Conservation (phyloP, 2,329 filamentous ascomycete genomes). For the Aspergillus fumigatiaffinis region DNA sequence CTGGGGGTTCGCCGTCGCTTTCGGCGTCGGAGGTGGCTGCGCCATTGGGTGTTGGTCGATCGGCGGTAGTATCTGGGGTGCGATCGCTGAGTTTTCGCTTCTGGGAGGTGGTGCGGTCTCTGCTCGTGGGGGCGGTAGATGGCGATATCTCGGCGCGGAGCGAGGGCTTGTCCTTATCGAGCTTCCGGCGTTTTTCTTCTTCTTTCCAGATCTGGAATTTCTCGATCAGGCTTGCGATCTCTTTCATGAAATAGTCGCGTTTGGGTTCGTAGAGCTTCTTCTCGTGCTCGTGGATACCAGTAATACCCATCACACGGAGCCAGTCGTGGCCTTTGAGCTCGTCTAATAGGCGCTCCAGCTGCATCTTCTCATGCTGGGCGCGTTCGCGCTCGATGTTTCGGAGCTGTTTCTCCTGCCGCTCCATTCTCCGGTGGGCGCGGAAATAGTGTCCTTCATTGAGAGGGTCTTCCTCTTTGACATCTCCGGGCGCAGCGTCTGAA, state of each 20-base stretch:
- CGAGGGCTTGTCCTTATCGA: slow-evolving; percentile 62
- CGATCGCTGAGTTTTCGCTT: slow-evolving; percentile 28
- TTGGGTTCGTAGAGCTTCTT: slow-evolving; percentile 85
- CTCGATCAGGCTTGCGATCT: slow-evolving; percentile 74
- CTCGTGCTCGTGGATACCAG: slow-evolving; percentile 75
- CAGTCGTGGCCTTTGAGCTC: slow-evolving; percentile 88
- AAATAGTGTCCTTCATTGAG: slow-evolving; percentile 54
- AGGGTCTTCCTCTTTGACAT: slow-evolving; percentile 45
- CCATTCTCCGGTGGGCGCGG: slow-evolving; percentile 57
- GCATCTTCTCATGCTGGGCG: slow-evolving; percentile 63
- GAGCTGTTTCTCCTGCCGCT: slow-evolving; percentile 64
- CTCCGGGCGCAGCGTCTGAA: slow-evolving; percentile 13
- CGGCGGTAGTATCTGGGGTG: slow-evolving; percentile 1
- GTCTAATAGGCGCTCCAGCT: slow-evolving; percentile 67
- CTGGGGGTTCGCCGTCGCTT: slow-evolving; percentile 53
- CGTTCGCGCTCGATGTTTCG: slow-evolving; percentile 65
- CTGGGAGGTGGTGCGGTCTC: slow-evolving; percentile 37
- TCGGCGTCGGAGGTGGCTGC: slow-evolving; percentile 15
- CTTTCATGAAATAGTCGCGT: slow-evolving; percentile 75
- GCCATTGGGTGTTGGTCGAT: slow-evolving; percentile 6
- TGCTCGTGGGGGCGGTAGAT: slow-evolving; percentile 31
- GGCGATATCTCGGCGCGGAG: slow-evolving; percentile 6
- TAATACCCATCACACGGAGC: slow-evolving; percentile 87
- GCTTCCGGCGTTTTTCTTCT: slow-evolving; percentile 79
- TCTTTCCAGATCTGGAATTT: slow-evolving; percentile 87